Base-by-base conservation (phyloP, 768 basidiomycete genomes). In the Boletus huronensis region DNA sequence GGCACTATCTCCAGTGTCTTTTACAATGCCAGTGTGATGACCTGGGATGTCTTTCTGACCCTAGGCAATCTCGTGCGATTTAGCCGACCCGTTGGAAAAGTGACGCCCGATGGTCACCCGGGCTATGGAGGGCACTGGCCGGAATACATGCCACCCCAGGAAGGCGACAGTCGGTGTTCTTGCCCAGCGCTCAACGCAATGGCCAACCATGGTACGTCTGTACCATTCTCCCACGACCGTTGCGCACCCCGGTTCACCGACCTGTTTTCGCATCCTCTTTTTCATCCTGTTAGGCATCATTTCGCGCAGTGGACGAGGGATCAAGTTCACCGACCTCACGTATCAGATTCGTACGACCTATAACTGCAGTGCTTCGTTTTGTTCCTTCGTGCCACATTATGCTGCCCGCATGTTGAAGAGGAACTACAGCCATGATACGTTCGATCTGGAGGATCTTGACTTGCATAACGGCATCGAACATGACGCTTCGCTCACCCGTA, bases 151-250 rank as follows among this genome's bases (percentile, higher is more conserved):
- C 69, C 83, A 2, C 79, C 87, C 10, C 70, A 68, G 53, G 76
- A 82, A 9, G 81, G 80, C 1, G 88, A 90, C 59, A 89, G 88
- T 61, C 75, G 90, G 3, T 81, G 81, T 57, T 80, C 84, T 1
- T 91, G 89, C 58, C 89, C 89, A 1, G 88, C 80, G 13, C 66
- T 92, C 54, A 92, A 93, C 59, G 85, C 87, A 0, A 75, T 93
- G 81, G 88, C 90, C 7, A 92, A 92, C 65, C 90, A 92, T 56
- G 90, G 90, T 90, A 38, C n/a, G 61, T 59, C 40, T 17, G 16
- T 19, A 21, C 31, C n/a, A 6, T 35, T 17, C 2, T 1, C 23
- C 29, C 17, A 26, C n/a, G 29, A 13, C 6, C 26, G 3, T 32
- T 13, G 2, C 14, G 2, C 13, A 14, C 11, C n/a, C 16, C 17